Evolutionary conservation across 2,329 filamentous ascomycete genomes (phyloP).

Genomic region (Botrytis hyacinthi): DNA sequence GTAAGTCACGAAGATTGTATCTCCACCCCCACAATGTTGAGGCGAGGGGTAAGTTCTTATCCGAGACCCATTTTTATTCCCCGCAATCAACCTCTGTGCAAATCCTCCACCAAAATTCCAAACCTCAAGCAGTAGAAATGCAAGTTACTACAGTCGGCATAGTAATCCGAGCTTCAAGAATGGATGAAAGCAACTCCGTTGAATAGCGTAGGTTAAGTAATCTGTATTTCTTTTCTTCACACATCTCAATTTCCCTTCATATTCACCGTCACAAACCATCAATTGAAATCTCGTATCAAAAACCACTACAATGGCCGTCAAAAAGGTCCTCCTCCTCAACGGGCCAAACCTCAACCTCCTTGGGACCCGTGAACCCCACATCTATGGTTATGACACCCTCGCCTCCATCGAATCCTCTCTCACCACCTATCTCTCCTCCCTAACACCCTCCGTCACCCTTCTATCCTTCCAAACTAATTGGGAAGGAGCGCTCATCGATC

Average conservation of each 20-base stretch:
- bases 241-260: neutral
- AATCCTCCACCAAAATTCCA: neutral
- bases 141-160: neutral
- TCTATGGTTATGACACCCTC: constrained; percentile 71
- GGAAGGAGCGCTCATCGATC: constrained; percentile 52
- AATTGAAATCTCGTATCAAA: neutral
- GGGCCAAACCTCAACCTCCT: constrained; percentile 83
- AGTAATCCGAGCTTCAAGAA: neutral
- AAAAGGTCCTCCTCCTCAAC: constrained; percentile 67
- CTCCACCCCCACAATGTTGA: neutral
- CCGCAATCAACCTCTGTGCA: constrained; percentile 3
- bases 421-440: constrained; percentile 22
- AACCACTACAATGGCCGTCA: constrained; percentile 38
- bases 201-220: neutral
- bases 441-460: constrained; percentile 42
- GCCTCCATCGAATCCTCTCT: constrained; percentile 50
- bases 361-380: constrained; percentile 68
- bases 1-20: neutral
- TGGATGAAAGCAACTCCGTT: constrained; percentile 16
- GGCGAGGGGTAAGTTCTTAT: constrained; percentile 10
- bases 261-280: neutral
- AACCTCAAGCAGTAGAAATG: neutral
- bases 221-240: neutral
- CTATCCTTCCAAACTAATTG: constrained; percentile 72
- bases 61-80: constrained; percentile 5